Evolutionary conservation across 352 stramenopile species (phyloP).

Genomic region (Pythium dissotocum): DNA sequence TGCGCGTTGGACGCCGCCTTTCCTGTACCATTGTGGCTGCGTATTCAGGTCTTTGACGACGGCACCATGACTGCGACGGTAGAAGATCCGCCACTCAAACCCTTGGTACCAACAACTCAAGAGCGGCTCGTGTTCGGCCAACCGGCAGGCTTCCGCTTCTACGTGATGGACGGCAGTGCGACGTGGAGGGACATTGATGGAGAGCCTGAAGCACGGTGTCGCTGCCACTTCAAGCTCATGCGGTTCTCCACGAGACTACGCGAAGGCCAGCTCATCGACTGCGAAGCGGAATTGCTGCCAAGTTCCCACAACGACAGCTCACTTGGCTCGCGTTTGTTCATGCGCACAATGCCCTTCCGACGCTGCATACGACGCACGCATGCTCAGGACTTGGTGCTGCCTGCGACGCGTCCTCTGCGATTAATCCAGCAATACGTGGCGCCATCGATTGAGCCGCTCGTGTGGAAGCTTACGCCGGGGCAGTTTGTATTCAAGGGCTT

Average conservation of each 20-base stretch:
- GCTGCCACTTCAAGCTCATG: conserved; percentile 16
- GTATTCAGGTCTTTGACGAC: conserved; percentile 20
- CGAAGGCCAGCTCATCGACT: conserved; percentile 20
- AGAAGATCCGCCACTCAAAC: not conserved
- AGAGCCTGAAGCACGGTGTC: conserved; percentile 4
- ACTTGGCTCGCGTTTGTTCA: conserved; percentile 7
- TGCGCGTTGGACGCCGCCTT: conserved; percentile 14
- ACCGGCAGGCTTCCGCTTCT: conserved; percentile 16
- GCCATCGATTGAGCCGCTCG: conserved; percentile 6
- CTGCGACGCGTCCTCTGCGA: not conserved
- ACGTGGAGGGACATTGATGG: conserved; percentile 19
- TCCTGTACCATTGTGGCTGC: not conserved
- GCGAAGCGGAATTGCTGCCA: conserved; percentile 16
- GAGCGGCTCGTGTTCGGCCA: conserved; percentile 5
- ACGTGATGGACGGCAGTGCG: conserved; percentile 18
- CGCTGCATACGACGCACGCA: conserved; percentile 9
- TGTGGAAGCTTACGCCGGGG: conserved; percentile 46
- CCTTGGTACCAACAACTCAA: not conserved
- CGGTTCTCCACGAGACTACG: conserved; percentile 22
- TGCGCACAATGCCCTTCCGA: not conserved
- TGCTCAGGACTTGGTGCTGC: conserved; percentile 14
- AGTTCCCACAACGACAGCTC: conserved; percentile 13
- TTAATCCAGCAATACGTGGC: conserved; percentile 14
- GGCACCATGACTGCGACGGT: conserved; percentile 22
- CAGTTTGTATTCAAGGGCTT: conserved; percentile 54